Evolutionary conservation across 2,329 filamentous ascomycete genomes (phyloP).

Genomic region (Lithohypha guttulata): DNA sequence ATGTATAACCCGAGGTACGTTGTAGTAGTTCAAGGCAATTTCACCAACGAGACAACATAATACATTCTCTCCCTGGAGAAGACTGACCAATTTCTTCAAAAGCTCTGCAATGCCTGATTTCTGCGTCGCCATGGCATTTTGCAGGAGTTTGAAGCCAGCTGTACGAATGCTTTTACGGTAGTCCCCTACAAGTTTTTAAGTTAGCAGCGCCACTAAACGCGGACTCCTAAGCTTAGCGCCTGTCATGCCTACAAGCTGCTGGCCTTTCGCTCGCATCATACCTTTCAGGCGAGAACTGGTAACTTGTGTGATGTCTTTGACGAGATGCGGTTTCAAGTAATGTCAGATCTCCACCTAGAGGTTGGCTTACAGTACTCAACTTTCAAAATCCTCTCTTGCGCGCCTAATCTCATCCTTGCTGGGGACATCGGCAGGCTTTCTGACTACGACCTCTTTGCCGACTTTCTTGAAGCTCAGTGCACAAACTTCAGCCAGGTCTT

Average conservation of each 20-base stretch:
- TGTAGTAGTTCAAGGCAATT: conserved; percentile 9
- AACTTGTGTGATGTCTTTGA: not conserved
- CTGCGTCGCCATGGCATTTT: conserved; percentile 3
- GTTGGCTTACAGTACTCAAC: conserved; percentile 19
- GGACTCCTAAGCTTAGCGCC: not conserved
- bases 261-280: not conserved
- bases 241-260: not conserved
- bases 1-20: conserved; percentile 4
- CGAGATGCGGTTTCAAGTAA: conserved; percentile 18
- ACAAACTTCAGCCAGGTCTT: conserved; percentile 23
- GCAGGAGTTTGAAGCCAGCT: not conserved
- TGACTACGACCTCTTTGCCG: conserved; percentile 19
- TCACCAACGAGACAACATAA: conserved; percentile 8
- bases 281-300: not conserved
- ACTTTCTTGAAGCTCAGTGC: conserved; percentile 23
- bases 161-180: not conserved
- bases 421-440: conserved; percentile 28
- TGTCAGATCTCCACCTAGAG: conserved; percentile 25
- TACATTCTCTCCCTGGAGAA: conserved; percentile 6
- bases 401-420: conserved; percentile 21
- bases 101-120: conserved; percentile 1
- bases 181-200: conserved; percentile 3
- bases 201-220: conserved; percentile 1
- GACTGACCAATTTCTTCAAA: conserved; percentile 4
- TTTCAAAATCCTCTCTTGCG: conserved; percentile 19